phyloP scores from a whole-genome alignment of 2,329 filamentous ascomycete species.

The Colletotrichum aenigma region DNA sequence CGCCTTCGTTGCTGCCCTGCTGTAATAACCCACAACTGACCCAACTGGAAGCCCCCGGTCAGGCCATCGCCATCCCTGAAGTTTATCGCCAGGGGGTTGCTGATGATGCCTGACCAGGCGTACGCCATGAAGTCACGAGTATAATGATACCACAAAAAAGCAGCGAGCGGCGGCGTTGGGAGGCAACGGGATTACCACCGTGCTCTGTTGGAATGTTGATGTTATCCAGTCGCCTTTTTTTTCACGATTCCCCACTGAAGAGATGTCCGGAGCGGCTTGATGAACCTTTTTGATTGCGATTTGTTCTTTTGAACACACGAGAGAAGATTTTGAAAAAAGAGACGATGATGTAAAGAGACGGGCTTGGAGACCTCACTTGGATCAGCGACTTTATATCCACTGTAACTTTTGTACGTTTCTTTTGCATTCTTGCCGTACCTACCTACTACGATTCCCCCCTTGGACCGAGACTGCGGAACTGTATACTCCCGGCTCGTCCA shows the following conservation, averaged over 20 bases:
- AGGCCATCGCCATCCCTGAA: background rate
- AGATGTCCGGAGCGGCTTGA: conserved; percentile 17
- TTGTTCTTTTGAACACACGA: background rate
- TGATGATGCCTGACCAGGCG: background rate
- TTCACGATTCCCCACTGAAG: conserved; percentile 18
- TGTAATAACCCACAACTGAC: conserved; percentile 14
- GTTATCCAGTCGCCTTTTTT: background rate
- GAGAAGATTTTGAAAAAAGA: background rate
- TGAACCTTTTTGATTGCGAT: conserved; percentile 1
- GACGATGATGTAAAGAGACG: background rate
- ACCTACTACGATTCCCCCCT: background rate
- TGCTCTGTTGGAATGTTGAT: conserved; percentile 22
- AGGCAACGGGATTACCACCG: background rate
- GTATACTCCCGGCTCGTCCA: background rate
- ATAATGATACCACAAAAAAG: conserved; percentile 6
- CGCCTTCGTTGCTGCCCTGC: conserved; percentile 17
- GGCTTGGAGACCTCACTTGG: conserved; percentile 5
- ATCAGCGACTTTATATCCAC: conserved; percentile 15
- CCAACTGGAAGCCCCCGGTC: conserved; percentile 13
- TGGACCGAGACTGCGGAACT: background rate
- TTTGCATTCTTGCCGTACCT: background rate
- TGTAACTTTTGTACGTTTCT: background rate
- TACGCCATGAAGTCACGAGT: conserved; percentile 21
- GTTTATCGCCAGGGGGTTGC: background rate
- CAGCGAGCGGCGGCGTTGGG: background rate